These are phyloP conservation scores for Phialocephala sp. DNA, from an alignment of 2,329 filamentous ascomycete species.

Conservation along the genomic window DNA sequence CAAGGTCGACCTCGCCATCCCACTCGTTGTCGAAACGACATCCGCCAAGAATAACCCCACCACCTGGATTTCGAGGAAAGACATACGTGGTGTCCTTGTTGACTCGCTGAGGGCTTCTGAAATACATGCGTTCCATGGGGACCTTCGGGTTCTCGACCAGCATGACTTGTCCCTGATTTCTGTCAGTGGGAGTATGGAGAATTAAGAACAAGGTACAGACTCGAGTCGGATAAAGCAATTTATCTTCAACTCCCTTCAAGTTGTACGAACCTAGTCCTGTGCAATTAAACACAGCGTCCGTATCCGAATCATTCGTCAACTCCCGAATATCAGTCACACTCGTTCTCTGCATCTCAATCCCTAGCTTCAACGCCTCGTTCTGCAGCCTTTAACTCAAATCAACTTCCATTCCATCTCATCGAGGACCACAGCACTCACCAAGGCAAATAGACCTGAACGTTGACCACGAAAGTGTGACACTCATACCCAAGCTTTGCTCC, in stretches of 20 bases:
- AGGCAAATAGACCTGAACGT: constrained; percentile 32
- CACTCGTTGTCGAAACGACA: constrained; percentile 44
- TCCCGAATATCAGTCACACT: constrained; percentile 28
- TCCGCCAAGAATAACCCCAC: constrained; percentile 45
- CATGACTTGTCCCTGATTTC: constrained; percentile 40
- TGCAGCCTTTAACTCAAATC: constrained; percentile 70
- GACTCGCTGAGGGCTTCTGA: constrained; percentile 49
- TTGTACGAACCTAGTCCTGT: constrained; percentile 37
- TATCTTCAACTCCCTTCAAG: constrained; percentile 40
- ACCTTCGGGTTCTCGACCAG: constrained; percentile 47
- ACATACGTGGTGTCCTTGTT: constrained; percentile 51
- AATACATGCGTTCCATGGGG: constrained; percentile 48
- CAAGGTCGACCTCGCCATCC: constrained; percentile 40
- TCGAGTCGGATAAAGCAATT: constrained; percentile 40
- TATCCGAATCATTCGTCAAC: constrained; percentile 22
- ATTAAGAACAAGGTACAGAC: constrained; percentile 17
- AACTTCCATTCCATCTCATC: constrained; percentile 44
- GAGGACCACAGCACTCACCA: constrained; percentile 18
- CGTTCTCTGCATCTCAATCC: constrained; percentile 29
- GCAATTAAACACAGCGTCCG: constrained; percentile 36
- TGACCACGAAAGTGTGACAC: constrained; percentile 52
- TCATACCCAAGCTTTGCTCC: constrained; percentile 74
- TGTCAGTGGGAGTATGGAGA: not conserved
- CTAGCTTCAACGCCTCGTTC: constrained; percentile 28
- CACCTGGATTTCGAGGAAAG: constrained; percentile 48